Percentiles rank a stretch among this genome's conserved stretches.
Evolutionary conservation across 768 basidiomycete species (phyloP).

Genomic region (Porpolomopsis calyptriformis): DNA sequence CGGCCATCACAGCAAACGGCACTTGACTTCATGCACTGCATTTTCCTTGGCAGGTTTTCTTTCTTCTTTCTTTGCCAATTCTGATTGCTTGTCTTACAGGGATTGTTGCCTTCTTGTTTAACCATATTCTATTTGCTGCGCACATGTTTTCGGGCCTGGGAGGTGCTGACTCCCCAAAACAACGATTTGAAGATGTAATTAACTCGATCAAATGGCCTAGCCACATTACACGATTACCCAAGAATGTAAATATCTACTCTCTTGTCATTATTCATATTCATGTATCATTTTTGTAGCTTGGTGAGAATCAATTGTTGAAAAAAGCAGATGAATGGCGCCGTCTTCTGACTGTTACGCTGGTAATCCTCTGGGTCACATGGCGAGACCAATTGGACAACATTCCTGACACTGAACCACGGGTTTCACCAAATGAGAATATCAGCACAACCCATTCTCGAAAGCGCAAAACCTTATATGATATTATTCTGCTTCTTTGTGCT

Average conservation of each 20-base stretch:
- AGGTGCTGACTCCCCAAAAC: constrained; percentile 12
- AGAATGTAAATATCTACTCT: constrained; percentile 19
- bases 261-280: constrained; percentile 1
- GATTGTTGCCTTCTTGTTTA: constrained; percentile 16
- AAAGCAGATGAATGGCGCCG: constrained; percentile 25
- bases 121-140: constrained; percentile 12
- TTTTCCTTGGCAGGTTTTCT: constrained; percentile 16
- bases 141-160: constrained; percentile 19
- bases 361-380: constrained; percentile 21
- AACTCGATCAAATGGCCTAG: constrained; percentile 17
- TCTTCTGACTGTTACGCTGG: constrained; percentile 16
- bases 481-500: constrained; percentile 12
- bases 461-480: constrained; percentile 8
- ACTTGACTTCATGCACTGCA: constrained; percentile 24
- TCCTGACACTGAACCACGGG: constrained; percentile 8
- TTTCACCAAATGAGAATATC: constrained; percentile 14
- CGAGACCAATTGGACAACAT: constrained; percentile 14
- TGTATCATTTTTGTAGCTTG: constrained; percentile 14
- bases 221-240: constrained; percentile 21
- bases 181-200: background rate
- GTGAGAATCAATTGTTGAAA: constrained; percentile 22
- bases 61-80: background rate
- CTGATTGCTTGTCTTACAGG: constrained; percentile 6
- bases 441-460: constrained; percentile 12
- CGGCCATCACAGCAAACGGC: constrained; percentile 14